phyloP scores from a whole-genome alignment of 306 rosid genomes.

The Rosa lucieae region DNA sequence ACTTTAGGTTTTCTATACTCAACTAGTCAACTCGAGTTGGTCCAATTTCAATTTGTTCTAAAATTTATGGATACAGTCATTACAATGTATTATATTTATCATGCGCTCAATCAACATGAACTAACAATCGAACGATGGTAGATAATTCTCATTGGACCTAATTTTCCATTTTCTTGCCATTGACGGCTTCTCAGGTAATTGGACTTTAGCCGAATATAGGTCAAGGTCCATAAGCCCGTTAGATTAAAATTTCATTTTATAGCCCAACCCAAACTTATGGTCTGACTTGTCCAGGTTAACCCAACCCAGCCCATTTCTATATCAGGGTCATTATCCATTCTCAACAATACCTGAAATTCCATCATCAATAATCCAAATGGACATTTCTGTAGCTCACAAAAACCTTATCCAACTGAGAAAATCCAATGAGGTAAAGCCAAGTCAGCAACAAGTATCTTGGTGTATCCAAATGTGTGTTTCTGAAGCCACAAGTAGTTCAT shows the following conservation, averaged over 20 bases:
- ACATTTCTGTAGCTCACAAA: conserved; percentile 12
- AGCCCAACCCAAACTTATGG: background rate
- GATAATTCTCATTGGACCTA: no score
- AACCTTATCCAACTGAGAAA: conserved; percentile 58
- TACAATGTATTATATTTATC: no score
- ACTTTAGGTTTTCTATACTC: background rate
- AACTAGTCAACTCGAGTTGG: background rate
- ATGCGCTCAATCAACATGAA: no score
- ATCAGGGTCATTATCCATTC: background rate
- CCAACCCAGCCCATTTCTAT: background rate
- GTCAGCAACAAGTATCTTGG: conserved; percentile 49
- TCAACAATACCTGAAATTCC: conserved; percentile 11
- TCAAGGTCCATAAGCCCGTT: background rate
- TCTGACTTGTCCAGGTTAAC: background rate
- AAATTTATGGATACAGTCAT: no score
- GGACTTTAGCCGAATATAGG: background rate
- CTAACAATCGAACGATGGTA: no score
- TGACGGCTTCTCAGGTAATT: background rate
- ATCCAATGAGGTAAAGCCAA: conserved; percentile 69
- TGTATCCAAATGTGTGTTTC: conserved; percentile 51
- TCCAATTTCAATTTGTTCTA: background rate
- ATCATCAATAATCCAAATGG: background rate
- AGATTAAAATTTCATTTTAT: background rate
- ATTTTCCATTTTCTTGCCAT: no score
- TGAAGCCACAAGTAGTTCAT: conserved; percentile 64